phyloP scores from a whole-genome alignment of 106 monocot species.

The Hemerocallis citrina region DNA sequence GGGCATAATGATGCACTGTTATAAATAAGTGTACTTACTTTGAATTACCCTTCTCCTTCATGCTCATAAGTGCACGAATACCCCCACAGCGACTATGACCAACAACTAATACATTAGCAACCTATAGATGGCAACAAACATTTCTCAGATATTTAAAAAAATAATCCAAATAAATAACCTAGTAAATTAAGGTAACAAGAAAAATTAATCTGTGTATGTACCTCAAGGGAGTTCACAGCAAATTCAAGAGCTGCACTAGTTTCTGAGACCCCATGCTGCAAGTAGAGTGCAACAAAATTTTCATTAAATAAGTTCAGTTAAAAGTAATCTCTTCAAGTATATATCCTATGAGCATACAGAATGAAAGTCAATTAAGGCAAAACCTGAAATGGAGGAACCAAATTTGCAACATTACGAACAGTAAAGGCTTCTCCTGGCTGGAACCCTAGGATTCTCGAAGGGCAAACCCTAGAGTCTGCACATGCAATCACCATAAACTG shows the following conservation, averaged over 20 bases:
- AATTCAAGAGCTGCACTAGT: constrained; percentile 95
- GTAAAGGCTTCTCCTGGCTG: constrained; percentile 97
- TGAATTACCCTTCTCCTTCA: constrained; percentile 35
- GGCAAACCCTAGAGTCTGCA: constrained; percentile 97
- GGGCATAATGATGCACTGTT: not conserved
- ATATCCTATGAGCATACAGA: not conserved
- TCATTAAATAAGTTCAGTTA: no score
- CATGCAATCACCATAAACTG: constrained; percentile 99
- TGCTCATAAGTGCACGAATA: constrained; percentile 87
- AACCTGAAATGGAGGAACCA: constrained; percentile 93
- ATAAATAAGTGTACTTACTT: constrained; percentile 25
- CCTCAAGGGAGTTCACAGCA: constrained; percentile 84
- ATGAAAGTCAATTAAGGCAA: not conserved
- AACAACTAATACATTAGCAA: constrained; percentile 75
- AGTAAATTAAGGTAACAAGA: no score
- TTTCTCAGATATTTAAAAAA: not conserved
- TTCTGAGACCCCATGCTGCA: constrained; percentile 86
- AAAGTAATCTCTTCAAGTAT: not conserved
- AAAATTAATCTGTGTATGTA: constrained; percentile 19
- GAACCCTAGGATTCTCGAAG: constrained; percentile 75
- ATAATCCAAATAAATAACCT: no score
- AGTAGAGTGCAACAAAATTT: no score
- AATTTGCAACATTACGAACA: constrained; percentile 85
- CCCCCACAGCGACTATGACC: constrained; percentile 98
- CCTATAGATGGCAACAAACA: constrained; percentile 30